A percentile compares a stretch with the other conserved stretches of the same genome.
Evolutionary conservation across 331 rosid species (phyloP).

Genomic region (Quercus tomentella): DNA sequence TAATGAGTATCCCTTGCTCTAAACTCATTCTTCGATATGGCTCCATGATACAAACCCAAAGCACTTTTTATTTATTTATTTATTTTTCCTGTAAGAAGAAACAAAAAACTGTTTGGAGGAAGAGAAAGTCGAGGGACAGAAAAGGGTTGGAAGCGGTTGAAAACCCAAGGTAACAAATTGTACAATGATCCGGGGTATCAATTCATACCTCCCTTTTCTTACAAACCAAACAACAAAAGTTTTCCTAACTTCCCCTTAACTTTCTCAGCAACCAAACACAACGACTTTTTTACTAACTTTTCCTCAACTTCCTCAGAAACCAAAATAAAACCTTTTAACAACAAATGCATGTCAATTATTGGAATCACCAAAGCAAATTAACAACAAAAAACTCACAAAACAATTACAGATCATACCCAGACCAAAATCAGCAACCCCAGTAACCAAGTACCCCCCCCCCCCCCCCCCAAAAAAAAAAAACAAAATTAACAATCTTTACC

Average conservation of each 20-base stretch:
- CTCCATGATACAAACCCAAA: background rate
- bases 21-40: background rate
- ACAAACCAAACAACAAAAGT: slow-evolving; percentile 7
- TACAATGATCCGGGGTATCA: background rate
- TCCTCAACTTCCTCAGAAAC: background rate
- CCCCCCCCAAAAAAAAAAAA: too few relatives aligned
- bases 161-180: background rate
- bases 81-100: background rate
- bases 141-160: background rate
- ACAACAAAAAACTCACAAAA: background rate
- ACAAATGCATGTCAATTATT: background rate
- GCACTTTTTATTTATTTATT: too few relatives aligned
- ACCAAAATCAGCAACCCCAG: background rate
- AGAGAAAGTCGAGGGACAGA: background rate
- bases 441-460: background rate
- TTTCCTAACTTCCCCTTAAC: background rate
- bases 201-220: background rate
- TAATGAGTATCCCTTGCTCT: background rate
- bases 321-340: background rate
- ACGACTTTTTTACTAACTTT: background rate
- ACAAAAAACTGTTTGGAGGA: background rate
- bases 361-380: background rate
- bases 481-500: background rate
- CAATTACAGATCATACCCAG: background rate
- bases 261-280: background rate